Evolutionary conservation across 2,329 filamentous ascomycete species (phyloP), one percentile per base, ranked within the genome.

Genomic region (Rhinocladiella similis): DNA sequence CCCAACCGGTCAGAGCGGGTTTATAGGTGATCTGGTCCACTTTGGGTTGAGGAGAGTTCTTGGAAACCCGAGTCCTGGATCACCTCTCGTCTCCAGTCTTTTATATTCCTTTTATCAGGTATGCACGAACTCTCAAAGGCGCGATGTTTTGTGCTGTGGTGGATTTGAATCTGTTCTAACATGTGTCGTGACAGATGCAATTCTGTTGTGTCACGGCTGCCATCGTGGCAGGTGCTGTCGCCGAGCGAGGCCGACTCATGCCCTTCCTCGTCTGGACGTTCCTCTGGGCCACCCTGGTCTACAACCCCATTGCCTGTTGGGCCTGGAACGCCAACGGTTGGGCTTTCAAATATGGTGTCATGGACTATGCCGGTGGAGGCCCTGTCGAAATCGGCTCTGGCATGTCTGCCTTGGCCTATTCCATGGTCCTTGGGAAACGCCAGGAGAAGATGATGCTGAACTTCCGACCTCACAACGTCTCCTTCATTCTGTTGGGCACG

Each of bases 361-460:
- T 97, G 69, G 94, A 99, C 75, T 99, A 97, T 70, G 94, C 94
- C 49, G 94, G 94, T 63, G 94, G 94, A 68, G 92, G 93, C 51
- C 94, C 94, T 65, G 94, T 99, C 82, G 94, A 99, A 77, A 97
- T 99, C 67, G 90, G 85, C 59, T 97, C 94, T 56, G 94, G 94
- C 71, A 80, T 96, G 76, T 94, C 91, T 42, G 94, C 93, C 27
- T 81, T 97, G 46, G 94, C 94, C 64, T 99, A 97, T 79, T 96
- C 92, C 2, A 88, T 90, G 90, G 87, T 97, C 36, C 89, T 99
- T 59, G 94, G 94, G 65, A 90, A 91, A 69, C 91, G 94, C 65
- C 94, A 97, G 78, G 93, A 97, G 80, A 94, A 91, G 80, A 97
- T 97, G 91, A 97, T 97, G 90, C 85, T 97, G 76, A 97, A 97